Conservation (phyloP, 352 stramenopile genomes). For the Pseudoperonospora humuli region DNA sequence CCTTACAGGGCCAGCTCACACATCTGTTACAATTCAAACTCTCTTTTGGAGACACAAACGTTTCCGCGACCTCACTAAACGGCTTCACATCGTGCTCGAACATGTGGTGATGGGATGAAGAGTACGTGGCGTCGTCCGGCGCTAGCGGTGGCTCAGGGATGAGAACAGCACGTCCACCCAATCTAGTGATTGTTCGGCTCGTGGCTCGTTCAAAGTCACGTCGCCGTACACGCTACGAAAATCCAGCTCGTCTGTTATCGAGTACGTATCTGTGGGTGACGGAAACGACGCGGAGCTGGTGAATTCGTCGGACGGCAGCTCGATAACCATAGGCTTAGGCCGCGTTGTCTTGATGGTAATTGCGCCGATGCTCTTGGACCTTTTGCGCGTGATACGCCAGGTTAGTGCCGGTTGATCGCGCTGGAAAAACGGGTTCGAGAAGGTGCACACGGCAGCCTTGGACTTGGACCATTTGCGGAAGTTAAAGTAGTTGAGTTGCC, state of each 20-base stretch:
- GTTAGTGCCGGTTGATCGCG: slow-evolving; percentile 51
- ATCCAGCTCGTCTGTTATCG: slow-evolving; percentile 16
- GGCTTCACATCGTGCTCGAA: slow-evolving; percentile 25
- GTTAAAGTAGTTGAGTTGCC: slow-evolving; percentile 89
- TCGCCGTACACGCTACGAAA: slow-evolving; percentile 19
- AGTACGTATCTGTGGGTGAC: slow-evolving; percentile 34
- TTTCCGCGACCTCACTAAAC: no score
- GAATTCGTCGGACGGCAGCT: slow-evolving; percentile 17
- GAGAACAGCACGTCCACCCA: slow-evolving; percentile 50
- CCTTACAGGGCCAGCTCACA: no score
- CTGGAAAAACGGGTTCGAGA: slow-evolving; percentile 63
- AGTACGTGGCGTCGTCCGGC: slow-evolving; percentile 9
- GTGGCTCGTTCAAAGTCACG: slow-evolving; percentile 17
- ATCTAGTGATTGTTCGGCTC: slow-evolving; percentile 29
- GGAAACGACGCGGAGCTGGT: slow-evolving; percentile 18
- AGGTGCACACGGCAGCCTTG: slow-evolving; percentile 62
- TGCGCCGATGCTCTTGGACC: no score
- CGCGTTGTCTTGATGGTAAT: neutral
- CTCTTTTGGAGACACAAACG: no score
- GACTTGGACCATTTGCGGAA: slow-evolving; percentile 84
- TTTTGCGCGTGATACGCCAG: slow-evolving; percentile 62
- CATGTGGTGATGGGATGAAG: slow-evolving; percentile 24
- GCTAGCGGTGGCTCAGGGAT: slow-evolving; percentile 28
- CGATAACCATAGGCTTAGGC: slow-evolving; percentile 28
- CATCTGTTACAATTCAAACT: no score